A percentile compares a stretch with the other conserved stretches of the same genome.
phyloP scores from a whole-genome alignment of 345 rosid genomes.

The Eucalyptus sp. region DNA sequence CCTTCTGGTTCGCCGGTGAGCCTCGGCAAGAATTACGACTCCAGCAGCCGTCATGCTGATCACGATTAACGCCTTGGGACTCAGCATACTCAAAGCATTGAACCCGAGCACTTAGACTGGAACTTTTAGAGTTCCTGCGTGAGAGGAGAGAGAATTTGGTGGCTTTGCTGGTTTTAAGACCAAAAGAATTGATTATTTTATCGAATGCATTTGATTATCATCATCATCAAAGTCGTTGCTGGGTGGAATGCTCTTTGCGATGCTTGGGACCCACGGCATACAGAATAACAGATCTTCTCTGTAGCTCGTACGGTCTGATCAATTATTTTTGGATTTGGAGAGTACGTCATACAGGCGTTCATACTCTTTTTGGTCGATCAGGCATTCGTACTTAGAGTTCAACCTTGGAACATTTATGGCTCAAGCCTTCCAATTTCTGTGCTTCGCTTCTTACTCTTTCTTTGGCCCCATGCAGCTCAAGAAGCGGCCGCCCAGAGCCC shows the following conservation, averaged over 20 bases:
- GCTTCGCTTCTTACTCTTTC: not conserved
- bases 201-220: not conserved
- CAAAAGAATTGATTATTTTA: no score
- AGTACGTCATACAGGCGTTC: not conserved
- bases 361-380: not conserved
- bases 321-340: not conserved
- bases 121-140: not conserved
- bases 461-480: constrained; percentile 31
- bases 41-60: no score
- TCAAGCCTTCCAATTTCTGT: not conserved
- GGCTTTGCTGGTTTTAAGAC: not conserved
- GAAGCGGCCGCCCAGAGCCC: constrained; percentile 67
- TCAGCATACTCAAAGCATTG: not conserved
- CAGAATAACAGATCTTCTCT: not conserved
- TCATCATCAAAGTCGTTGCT: not conserved
- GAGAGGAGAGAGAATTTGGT: not conserved
- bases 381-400: not conserved
- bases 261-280: not conserved
- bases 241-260: not conserved
- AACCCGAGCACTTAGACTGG: not conserved
- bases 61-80: not conserved
- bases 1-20: not conserved
- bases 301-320: not conserved
- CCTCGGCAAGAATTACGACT: no score
- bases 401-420: not conserved